Percentiles rank a stretch among this genome's conserved stretches.
phyloP scores from a whole-genome alignment of 345 rosid genomes.

The Acer saccharum region DNA sequence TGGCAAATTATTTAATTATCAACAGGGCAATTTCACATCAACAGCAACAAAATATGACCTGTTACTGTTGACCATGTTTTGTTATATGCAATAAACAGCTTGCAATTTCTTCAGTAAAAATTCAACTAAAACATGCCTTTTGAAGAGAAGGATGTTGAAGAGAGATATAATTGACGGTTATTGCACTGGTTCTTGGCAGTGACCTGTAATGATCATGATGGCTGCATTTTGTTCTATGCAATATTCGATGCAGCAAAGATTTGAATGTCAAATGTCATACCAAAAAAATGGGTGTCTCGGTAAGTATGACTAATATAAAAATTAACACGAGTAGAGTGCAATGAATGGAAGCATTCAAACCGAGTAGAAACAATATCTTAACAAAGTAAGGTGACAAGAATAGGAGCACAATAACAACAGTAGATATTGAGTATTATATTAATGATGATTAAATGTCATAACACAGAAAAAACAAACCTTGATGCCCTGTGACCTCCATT shows the following conservation, averaged over 20 bases:
- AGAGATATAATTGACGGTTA: no score
- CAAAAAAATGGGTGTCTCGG: neutral
- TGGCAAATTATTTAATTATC: neutral
- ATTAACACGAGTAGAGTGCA: neutral
- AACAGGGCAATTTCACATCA: no score
- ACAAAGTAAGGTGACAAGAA: neutral
- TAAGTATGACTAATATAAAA: no score
- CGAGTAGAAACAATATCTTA: neutral
- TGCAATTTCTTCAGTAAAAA: neutral
- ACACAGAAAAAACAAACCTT: conserved; percentile 32
- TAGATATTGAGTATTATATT: neutral
- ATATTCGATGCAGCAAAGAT: no score
- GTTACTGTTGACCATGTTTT: no score
- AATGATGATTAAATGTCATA: neutral
- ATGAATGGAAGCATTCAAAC: neutral
- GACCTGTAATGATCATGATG: neutral
- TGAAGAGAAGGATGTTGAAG: no score
- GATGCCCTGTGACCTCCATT: conserved; percentile 47
- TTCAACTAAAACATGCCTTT: neutral
- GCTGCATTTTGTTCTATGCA: neutral
- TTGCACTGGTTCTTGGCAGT: neutral
- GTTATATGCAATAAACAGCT: no score
- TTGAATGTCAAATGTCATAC: no score
- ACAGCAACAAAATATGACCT: no score
- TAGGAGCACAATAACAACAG: neutral